These are phyloP conservation scores for Prunus persica DNA, from an alignment of 306 rosid genomes.

Conservation along the genomic window DNA sequence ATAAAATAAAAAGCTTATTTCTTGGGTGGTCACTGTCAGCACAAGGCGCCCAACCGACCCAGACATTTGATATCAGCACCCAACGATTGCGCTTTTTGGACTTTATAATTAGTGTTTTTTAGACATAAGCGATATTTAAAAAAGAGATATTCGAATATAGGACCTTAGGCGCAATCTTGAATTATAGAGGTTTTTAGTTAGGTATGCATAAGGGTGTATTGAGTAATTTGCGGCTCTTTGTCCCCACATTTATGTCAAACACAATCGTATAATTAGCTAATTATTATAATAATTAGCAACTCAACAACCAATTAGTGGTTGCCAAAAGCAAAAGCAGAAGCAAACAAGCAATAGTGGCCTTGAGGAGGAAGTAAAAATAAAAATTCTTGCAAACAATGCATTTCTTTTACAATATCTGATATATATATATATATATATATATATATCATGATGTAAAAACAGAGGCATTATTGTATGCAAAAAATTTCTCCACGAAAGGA, in stretches of 20 bases:
- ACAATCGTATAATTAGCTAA: not conserved
- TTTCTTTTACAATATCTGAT: no score
- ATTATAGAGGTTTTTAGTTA: no score
- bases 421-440: no score
- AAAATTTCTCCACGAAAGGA: not conserved
- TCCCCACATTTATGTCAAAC: not conserved
- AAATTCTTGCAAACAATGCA: no score
- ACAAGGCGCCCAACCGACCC: not conserved
- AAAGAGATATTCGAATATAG: no score
- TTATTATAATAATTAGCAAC: not conserved
- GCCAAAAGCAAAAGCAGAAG: not conserved
- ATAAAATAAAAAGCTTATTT: not conserved
- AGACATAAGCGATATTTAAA: no score
- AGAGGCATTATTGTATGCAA: not conserved
- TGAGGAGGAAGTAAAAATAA: no score
- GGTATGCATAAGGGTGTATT: no score
- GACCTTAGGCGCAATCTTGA: no score
- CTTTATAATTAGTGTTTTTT: not conserved
- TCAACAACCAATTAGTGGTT: conserved; percentile 25
- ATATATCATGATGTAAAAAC: no score
- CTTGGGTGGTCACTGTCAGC: not conserved
- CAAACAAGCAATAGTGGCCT: not conserved
- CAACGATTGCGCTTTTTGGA: not conserved
- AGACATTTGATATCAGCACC: not conserved
- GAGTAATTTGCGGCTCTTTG: not conserved